phyloP scores from a whole-genome alignment of 2,329 filamentous ascomycete species.

The Apiospora malaysiana region DNA sequence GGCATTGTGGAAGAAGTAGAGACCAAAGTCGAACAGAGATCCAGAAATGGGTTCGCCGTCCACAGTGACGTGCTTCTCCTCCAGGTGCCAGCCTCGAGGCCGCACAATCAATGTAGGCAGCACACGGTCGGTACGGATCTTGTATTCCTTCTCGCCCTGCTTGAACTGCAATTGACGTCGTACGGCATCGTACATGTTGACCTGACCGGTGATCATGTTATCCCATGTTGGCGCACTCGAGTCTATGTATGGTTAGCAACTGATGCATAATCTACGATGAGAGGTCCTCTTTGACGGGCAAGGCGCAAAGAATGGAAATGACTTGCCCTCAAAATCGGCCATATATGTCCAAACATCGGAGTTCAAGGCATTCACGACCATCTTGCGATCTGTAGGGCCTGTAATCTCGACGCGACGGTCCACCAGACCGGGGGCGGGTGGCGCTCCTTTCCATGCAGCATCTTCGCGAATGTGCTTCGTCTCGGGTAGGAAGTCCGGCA shows the following conservation, averaged over 20 bases:
- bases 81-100: slow-evolving; percentile 95
- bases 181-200: slow-evolving; percentile 96
- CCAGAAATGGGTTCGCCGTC: slow-evolving; percentile 95
- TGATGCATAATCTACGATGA: slow-evolving; percentile 16
- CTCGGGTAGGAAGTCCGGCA: slow-evolving; percentile 95
- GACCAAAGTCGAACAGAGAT: slow-evolving; percentile 92
- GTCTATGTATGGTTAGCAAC: slow-evolving; percentile 59
- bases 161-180: slow-evolving; percentile 96
- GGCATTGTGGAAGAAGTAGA: slow-evolving; percentile 99
- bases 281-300: neutral
- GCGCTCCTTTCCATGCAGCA: slow-evolving; percentile 89
- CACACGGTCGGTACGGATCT: slow-evolving; percentile 87
- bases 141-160: slow-evolving; percentile 94
- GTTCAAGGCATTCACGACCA: slow-evolving; percentile 98
- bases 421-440: slow-evolving; percentile 88
- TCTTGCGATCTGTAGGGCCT: slow-evolving; percentile 95
- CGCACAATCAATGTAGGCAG: slow-evolving; percentile 91
- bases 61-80: slow-evolving; percentile 97
- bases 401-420: slow-evolving; percentile 97
- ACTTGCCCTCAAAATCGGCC: slow-evolving; percentile 94
- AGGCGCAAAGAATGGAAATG: neutral
- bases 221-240: slow-evolving; percentile 97
- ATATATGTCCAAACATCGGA: slow-evolving; percentile 98
- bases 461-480: slow-evolving; percentile 95
- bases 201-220: slow-evolving; percentile 98